Percentiles rank a stretch among this genome's conserved stretches.
phyloP scores from a whole-genome alignment of 805 yeast species.

The Wickerhamiella siamensis region DNA sequence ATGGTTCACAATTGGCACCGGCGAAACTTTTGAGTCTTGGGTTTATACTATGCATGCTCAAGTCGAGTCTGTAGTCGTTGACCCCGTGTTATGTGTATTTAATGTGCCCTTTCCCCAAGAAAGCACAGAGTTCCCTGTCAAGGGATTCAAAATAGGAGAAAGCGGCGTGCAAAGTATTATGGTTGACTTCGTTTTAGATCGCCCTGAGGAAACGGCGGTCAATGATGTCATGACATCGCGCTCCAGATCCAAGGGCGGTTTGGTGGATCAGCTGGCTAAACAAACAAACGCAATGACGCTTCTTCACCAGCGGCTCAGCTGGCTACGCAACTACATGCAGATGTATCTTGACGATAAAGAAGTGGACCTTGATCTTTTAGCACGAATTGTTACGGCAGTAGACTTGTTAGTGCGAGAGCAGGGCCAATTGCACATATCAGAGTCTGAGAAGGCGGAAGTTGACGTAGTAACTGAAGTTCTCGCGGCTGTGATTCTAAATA shows the following conservation, averaged over 20 bases:
- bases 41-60: constrained; percentile 11
- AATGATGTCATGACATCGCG: constrained; percentile 15
- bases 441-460: constrained; percentile 3
- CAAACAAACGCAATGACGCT: constrained; percentile 8
- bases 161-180: constrained; percentile 13
- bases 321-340: neutral
- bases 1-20: constrained; percentile 20
- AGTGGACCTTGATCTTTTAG: neutral
- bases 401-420: constrained; percentile 8
- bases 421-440: neutral
- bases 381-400: constrained; percentile 5
- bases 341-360: neutral
- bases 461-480: constrained; percentile 8
- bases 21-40: constrained; percentile 6
- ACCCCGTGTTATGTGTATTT: constrained; percentile 14
- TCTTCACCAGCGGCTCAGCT: constrained; percentile 5
- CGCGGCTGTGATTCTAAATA: constrained; percentile 19
- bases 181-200: constrained; percentile 18
- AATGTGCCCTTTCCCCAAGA: constrained; percentile 5
- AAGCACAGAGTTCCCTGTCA: constrained; percentile 15
- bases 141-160: constrained; percentile 13
- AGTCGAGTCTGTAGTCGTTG: constrained; percentile 11
- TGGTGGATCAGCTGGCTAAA: constrained; percentile 4
- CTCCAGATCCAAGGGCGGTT: neutral
- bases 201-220: constrained; percentile 23